Evolutionary conservation across 768 basidiomycete species (phyloP).

Genomic region (Termitomyces sp.): DNA sequence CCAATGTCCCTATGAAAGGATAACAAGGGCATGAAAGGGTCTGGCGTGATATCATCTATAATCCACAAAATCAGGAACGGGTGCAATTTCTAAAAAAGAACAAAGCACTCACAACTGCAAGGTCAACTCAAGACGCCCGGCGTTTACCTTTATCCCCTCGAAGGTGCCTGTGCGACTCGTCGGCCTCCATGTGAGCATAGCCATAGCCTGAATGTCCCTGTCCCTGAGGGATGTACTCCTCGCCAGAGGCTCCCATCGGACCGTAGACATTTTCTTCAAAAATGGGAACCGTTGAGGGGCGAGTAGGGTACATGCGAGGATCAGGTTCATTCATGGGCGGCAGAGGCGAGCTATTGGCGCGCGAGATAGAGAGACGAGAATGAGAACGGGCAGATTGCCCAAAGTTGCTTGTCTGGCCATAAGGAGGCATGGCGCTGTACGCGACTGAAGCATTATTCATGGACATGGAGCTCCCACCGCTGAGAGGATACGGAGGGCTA

Average conservation of each 20-base stretch:
- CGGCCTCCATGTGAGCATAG: neutral
- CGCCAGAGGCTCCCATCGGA: neutral
- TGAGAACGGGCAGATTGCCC: neutral
- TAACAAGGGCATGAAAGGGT: neutral
- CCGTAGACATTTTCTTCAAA: neutral
- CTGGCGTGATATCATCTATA: neutral
- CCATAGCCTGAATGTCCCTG: neutral
- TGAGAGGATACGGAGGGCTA: neutral
- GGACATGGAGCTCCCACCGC: neutral
- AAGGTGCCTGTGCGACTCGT: neutral
- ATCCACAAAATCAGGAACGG: neutral
- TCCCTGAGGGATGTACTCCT: neutral
- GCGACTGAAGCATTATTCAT: neutral
- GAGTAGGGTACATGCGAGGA: neutral
- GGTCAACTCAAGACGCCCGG: neutral
- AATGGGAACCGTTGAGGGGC: conserved; percentile 7
- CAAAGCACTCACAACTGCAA: neutral
- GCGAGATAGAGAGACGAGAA: neutral
- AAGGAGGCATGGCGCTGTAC: neutral
- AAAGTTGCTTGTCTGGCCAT: conserved; percentile 5
- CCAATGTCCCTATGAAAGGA: neutral
- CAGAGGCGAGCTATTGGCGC: conserved; percentile 4
- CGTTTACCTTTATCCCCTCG: conserved; percentile 4
- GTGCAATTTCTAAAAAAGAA: neutral
- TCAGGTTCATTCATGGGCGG: neutral